Base-by-base conservation (phyloP, 805 yeast genomes). In the Kluyveromyces siamensis region DNA sequence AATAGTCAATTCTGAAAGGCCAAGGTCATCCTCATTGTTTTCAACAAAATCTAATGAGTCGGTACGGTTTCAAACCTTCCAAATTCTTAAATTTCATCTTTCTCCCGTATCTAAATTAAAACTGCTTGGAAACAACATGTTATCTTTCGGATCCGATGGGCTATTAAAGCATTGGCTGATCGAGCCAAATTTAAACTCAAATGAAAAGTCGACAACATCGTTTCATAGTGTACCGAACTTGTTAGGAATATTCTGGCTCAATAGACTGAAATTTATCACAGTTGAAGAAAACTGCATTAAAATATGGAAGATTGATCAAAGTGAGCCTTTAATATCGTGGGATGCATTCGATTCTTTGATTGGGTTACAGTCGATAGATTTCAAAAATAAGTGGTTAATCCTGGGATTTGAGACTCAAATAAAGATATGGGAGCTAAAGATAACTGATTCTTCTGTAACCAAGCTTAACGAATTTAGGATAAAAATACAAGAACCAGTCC, bases 341-440 rank as follows among this genome's bases (percentile, higher is more conserved):
- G 48, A 48, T 37, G 49, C 55, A 8, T 57, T 57, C 42, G 44
- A 40, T 19, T 46, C 42, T 16, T 50, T 46, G 25, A 42, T 33
- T 8, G 55, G 55, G 18, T 52, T 61, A n/a, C 50, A 40, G 5
- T 49, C 48, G 18, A 47, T 59, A 18, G 65, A 58, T 41, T 64
- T 56, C 48, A 60, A 59, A 45, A 63, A 60, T 46, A 58, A 56
- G 45, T 60, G 63, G 60, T 49, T 64, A 25, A 48, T 63, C 21
- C 40, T 64, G n/a, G 51, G 57, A 6, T 47, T 48, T 18, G 30
- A 13, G 6, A 48, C 49, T 13, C 47, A 46, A 16, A 50, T 63
- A 13, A 40, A 56, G 13, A 50, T 60, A 2, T 50, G 55, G 44
- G 60, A 58, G 48, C 27, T 57, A 6, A 37, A 49, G 27, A 40